phyloP scores from a whole-genome alignment of 2,329 filamentous ascomycete species.

The Colletotrichum somersetense region DNA sequence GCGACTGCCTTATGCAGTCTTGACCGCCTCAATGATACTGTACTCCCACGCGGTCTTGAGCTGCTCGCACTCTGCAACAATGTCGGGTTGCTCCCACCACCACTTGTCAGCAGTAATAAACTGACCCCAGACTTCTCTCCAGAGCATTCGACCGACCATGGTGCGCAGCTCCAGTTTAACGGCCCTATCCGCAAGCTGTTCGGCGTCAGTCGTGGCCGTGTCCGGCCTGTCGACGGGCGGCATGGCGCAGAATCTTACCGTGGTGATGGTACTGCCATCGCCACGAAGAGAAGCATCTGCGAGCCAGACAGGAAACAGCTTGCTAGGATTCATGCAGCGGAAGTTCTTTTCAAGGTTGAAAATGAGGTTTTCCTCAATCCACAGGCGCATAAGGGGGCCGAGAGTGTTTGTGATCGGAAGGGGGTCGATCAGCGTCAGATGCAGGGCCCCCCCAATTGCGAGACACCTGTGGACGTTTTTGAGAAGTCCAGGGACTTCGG shows the following conservation, averaged over 20 bases:
- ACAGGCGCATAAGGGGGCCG: slow-evolving; percentile 68
- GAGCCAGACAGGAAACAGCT: slow-evolving; percentile 71
- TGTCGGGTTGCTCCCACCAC: slow-evolving; percentile 73
- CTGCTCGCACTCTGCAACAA: slow-evolving; percentile 67
- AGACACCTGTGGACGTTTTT: slow-evolving; percentile 69
- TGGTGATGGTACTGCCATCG: slow-evolving; percentile 61
- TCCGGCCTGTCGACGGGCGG: slow-evolving; percentile 48
- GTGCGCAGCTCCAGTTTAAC: slow-evolving; percentile 63
- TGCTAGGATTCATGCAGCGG: slow-evolving; percentile 70
- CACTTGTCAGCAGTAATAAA: slow-evolving; percentile 63
- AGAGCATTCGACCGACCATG: slow-evolving; percentile 68
- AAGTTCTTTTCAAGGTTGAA: slow-evolving; percentile 70
- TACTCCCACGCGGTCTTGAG: slow-evolving; percentile 71
- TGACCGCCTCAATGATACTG: slow-evolving; percentile 67
- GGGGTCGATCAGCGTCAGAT: slow-evolving; percentile 73
- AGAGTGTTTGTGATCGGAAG: slow-evolving; percentile 65
- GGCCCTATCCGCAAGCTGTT: slow-evolving; percentile 48
- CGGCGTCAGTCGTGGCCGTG: slow-evolving; percentile 40
- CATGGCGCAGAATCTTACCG: slow-evolving; percentile 63
- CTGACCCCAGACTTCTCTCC: slow-evolving; percentile 71
- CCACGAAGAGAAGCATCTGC: slow-evolving; percentile 65
- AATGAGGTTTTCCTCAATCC: slow-evolving; percentile 73
- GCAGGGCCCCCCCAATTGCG: slow-evolving; percentile 65
- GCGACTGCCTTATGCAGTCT: slow-evolving; percentile 49
- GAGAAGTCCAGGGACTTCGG: slow-evolving; percentile 68